phyloP scores from a whole-genome alignment of 2,329 filamentous ascomycete genomes.

The Trichoderma atroviride region DNA sequence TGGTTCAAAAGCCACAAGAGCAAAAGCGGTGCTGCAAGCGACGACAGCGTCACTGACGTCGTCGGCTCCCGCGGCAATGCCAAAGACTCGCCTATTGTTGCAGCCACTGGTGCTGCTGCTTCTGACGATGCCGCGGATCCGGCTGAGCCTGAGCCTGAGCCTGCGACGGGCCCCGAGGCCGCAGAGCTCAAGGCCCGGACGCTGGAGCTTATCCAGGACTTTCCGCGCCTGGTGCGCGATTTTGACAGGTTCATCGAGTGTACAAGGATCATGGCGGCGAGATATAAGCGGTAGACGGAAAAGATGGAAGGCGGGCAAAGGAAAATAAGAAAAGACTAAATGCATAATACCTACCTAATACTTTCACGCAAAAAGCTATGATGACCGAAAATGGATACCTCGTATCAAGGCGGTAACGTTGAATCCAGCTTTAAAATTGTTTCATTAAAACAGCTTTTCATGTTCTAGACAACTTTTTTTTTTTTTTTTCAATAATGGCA shows the following conservation, averaged over 20 bases:
- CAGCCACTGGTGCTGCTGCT: not conserved
- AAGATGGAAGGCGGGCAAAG: not conserved
- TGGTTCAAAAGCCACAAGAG: constrained; percentile 27
- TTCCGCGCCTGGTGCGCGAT: constrained; percentile 35
- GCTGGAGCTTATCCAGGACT: constrained; percentile 34
- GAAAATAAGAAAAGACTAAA: not conserved
- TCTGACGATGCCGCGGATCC: constrained; percentile 6
- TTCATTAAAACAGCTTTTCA: not conserved
- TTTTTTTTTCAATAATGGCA: not conserved
- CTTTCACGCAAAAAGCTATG: not conserved
- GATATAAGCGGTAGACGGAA: constrained; percentile 1
- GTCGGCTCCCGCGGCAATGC: constrained; percentile 18
- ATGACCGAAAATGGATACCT: not conserved
- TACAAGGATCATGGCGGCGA: constrained; percentile 25
- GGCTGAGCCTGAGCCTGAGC: not conserved
- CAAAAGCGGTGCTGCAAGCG: not conserved
- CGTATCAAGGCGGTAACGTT: not conserved
- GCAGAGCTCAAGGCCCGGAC: constrained; percentile 32
- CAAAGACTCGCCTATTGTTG: not conserved
- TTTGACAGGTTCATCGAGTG: constrained; percentile 34
- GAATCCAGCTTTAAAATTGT: not conserved
- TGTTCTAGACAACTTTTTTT: not conserved
- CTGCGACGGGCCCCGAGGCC: constrained; percentile 18
- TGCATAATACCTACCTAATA: not conserved
- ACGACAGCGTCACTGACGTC: not conserved